Evolutionary conservation across 306 rosid species (phyloP).

Genomic region (Albizia julibrissin): DNA sequence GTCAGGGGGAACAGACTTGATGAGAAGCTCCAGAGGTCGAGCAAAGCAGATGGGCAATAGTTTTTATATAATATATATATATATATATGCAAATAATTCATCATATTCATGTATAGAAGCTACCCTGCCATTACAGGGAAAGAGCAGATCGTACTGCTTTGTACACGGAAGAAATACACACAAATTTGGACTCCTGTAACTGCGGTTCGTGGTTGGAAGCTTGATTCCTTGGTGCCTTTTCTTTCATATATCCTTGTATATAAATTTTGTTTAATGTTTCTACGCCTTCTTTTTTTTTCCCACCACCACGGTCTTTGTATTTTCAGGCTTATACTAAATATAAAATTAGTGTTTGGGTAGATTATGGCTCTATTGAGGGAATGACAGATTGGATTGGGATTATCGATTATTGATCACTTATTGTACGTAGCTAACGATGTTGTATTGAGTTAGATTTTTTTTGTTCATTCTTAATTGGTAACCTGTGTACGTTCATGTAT

Average conservation of each 20-base stretch:
- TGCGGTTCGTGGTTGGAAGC: conserved; percentile 44
- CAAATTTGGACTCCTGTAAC: conserved; percentile 48
- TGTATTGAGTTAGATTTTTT: not conserved
- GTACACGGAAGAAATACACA: conserved; percentile 53
- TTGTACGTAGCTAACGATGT: conserved; percentile 19
- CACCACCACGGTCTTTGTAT: conserved; percentile 5
- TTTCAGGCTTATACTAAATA: conserved; percentile 11
- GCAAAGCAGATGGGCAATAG: conserved; percentile 41
- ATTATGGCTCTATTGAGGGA: conserved; percentile 22
- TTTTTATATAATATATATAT: conserved; percentile 20
- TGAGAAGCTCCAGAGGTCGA: conserved; percentile 42
- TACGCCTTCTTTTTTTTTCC: not conserved
- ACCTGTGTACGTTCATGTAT: not conserved
- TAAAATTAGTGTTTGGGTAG: conserved; percentile 24
- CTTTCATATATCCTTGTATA: conserved; percentile 25
- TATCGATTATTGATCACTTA: not conserved
- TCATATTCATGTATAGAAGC: conserved; percentile 85
- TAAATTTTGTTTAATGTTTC: not conserved
- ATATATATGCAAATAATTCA: conserved; percentile 58
- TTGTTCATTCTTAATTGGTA: not conserved
- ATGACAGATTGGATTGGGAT: conserved; percentile 15
- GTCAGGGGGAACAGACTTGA: conserved; percentile 37
- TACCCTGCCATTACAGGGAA: conserved; percentile 83
- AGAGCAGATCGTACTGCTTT: conserved; percentile 55
- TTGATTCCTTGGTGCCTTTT: conserved; percentile 43